Base-by-base conservation (phyloP, 495 filamentous ascomycete genomes). In the Durotheca rogersii region DNA sequence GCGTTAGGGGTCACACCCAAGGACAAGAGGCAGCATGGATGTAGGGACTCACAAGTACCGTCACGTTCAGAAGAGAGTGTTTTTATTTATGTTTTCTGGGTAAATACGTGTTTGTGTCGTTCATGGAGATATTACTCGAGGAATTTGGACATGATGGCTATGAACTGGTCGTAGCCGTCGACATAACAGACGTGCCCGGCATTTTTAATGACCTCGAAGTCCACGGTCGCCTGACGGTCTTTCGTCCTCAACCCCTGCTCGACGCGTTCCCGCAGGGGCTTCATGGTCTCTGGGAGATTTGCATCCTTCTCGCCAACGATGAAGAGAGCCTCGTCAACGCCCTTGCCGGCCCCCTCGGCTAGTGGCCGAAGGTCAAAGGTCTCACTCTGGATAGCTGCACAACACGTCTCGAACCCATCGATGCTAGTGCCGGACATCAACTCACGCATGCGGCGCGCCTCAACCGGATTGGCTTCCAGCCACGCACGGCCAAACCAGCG, bases 331-430 rank as follows among this genome's bases (percentile, higher is more conserved):
- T 47, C 33, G 9, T 65, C 51, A 11, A 66, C 56, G 11, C 51
- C 34, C 15, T 31, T 12, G 5, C 60, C 62, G 2, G 65, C 41
- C 30, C 27, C 37, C 9, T 46, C 9, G 2, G 45, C 42, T 12
- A 61, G 25, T 6, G 45, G 57, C 6, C 56, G 41, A 3, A 70
- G 32, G 31, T 69, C 61, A 30, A 69, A 71, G 6, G 40, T 63
- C 4, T 43, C 6, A 16, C 51, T 59, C 0, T 37, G 43, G 16
- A 71, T 50, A 7, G 68, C 66, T 11, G 60, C 54, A 20, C 61
- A 61, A 32, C 66, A 71, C 1, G 65, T 58, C 49, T 66, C 61
- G 30, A 66, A 65, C 16, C 66, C 66, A 31, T 65, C 62, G 27
- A 67, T 34, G 30, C 43, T 66, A 25, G 68, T 68, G 18, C 21